Evolutionary conservation across 768 basidiomycete species (phyloP), one percentile per base, ranked within the genome.

Genomic region (Sporobolomyces phaffii): DNA sequence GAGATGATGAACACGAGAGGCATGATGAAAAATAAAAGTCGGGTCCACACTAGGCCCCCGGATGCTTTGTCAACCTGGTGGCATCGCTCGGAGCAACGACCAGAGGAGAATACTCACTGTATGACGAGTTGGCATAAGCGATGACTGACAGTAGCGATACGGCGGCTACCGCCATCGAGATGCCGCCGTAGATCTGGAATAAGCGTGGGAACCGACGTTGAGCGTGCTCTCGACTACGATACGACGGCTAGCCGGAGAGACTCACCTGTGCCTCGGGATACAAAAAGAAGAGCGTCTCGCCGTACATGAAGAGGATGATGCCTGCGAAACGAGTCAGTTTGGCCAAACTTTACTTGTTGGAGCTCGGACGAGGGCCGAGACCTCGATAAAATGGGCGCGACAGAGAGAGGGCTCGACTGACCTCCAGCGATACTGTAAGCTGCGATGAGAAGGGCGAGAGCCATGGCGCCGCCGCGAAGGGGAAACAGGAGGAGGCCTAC

Each of bases 401-500:
- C n/a, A 43, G 26, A 56, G 34, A 26, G 52, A 43, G 41, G 28
- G 28, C 28, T 17, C 8, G 44, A 11, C 56, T 31, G 6, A 45
- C 60, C 63, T 15, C 69, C 69, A 0, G 45, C 69, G 40, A 70
- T 58, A 10, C 51, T 56, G 58, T 70, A 70, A 1, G 49, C 47
- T 9, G 65, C 64, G 29, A 70, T 60, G 7, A 66, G 24, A 14
- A 34, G 11, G 18, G 64, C 64, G 22, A 70, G 58, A 9, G 57
- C 61, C 64, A 70, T 70, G 0, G 66, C n/a, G 49, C 66, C 66
- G 4, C 31, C 50, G n/a, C 66, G 40, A 5, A 68, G 66, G 4
- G 66, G 68, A 54, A 69, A 58, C 14, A 69, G 10, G 49, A 65
- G 62, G 22, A 69, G 63, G n/a, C 68, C 62, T 60, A 49, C 29